Conservation (phyloP, 2,329 filamentous ascomycete genomes). For the Aspergillus sp. region DNA sequence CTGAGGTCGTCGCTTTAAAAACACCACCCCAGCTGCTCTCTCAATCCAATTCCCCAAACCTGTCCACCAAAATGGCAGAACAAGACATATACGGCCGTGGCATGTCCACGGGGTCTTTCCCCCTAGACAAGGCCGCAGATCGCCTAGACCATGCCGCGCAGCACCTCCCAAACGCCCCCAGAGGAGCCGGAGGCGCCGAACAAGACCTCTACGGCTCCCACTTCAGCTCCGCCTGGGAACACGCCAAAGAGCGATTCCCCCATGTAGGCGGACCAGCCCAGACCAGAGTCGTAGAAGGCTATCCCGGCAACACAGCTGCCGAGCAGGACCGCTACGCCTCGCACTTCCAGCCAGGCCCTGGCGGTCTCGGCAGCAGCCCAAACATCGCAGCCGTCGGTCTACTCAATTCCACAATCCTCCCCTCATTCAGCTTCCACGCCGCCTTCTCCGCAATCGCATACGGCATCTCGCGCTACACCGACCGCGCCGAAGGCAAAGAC, state of each 20-base stretch:
- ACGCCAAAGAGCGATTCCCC: background rate
- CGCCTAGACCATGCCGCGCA: background rate
- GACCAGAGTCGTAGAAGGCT: background rate
- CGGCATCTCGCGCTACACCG: constrained; percentile 50
- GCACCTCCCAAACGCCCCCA: background rate
- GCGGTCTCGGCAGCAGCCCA: background rate
- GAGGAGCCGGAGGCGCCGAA: background rate
- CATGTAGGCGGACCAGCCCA: background rate
- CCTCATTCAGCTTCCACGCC: constrained; percentile 55
- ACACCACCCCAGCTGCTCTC: background rate
- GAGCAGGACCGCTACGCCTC: constrained; percentile 4
- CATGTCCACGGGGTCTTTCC: background rate
- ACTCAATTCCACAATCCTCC: constrained; percentile 53
- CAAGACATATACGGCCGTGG: constrained; percentile 1
- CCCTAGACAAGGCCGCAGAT: background rate
- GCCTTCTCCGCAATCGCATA: constrained; percentile 55
- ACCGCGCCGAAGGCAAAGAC: constrained; percentile 61
- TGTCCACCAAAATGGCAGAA: background rate
- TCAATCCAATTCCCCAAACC: background rate
- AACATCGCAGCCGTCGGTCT: constrained; percentile 44
- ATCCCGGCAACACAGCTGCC: background rate
- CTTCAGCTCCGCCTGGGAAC: background rate
- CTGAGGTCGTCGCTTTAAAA: background rate
- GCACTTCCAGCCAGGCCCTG: background rate
- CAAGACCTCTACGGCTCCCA: background rate